Conservation (phyloP, 2,329 filamentous ascomycete species). For the Penicillium occitanis region DNA sequence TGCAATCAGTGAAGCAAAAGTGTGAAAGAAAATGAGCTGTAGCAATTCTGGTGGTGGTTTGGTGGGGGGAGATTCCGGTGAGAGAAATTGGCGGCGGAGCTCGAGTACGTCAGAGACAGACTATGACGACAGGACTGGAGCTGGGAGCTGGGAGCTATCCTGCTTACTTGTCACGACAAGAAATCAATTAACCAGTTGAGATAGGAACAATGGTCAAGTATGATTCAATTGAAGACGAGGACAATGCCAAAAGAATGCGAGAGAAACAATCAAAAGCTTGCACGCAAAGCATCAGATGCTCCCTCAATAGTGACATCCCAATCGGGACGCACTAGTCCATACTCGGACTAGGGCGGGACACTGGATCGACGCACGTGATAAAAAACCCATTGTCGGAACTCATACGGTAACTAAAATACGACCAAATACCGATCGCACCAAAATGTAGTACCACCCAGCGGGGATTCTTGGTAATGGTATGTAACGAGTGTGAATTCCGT, state of each 20-base stretch:
- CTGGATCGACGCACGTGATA: not conserved
- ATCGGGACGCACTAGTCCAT: not conserved
- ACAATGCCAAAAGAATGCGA: not conserved
- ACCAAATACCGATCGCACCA: no score
- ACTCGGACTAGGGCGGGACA: not conserved
- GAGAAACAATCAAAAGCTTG: not conserved
- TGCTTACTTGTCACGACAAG: not conserved
- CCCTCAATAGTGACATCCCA: not conserved
- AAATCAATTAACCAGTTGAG: not conserved
- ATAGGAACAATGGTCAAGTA: not conserved
- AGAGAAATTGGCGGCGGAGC: constrained; percentile 36
- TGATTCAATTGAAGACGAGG: not conserved
- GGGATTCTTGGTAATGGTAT: no score
- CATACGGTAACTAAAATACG: no score
- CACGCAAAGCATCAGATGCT: not conserved
- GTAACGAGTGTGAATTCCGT: no score
- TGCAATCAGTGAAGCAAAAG: constrained; percentile 5
- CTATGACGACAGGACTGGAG: constrained; percentile 17
- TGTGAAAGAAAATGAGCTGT: constrained; percentile 20
- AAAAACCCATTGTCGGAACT: no score
- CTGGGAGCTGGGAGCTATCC: not conserved
- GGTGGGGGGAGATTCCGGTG: constrained; percentile 36
- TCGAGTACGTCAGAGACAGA: constrained; percentile 21
- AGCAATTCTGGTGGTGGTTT: constrained; percentile 22
- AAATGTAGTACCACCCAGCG: no score